A percentile compares a stretch with the other conserved stretches of the same genome.
Evolutionary conservation across 2,329 filamentous ascomycete species (phyloP).

Genomic region (Peltaster fructicola): DNA sequence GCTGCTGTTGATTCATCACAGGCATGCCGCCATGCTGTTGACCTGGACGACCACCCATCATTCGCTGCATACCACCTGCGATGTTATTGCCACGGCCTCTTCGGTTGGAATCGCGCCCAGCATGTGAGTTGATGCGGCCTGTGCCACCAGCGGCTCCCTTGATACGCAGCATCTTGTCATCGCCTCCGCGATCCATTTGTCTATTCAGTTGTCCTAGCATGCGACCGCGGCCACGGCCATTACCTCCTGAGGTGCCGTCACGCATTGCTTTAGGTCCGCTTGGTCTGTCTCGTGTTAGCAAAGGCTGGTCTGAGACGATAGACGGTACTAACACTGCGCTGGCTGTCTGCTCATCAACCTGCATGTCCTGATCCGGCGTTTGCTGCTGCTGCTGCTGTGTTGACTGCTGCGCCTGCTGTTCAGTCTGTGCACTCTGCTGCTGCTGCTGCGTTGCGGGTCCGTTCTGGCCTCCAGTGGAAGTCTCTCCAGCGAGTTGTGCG

Average conservation of each 20-base stretch:
- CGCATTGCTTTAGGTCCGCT: slow-evolving; percentile 94
- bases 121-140: slow-evolving; percentile 66
- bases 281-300: slow-evolving; percentile 39
- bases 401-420: slow-evolving; percentile 1
- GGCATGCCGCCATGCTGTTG: slow-evolving; percentile 28
- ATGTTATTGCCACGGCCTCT: slow-evolving; percentile 41
- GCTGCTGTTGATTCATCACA: slow-evolving; percentile 45
- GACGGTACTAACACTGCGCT: no score
- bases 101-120: slow-evolving; percentile 45
- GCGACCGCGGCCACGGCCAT: slow-evolving; percentile 44
- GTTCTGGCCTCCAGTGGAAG: slow-evolving; percentile 31
- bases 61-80: slow-evolving; percentile 25
- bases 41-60: slow-evolving; percentile 16
- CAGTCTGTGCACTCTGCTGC: slow-evolving; percentile 3
- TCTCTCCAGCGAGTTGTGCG: slow-evolving; percentile 40
- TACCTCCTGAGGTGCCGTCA: slow-evolving; percentile 37
- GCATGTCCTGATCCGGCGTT: slow-evolving; percentile 38
- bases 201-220: slow-evolving; percentile 59
- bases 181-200: slow-evolving; percentile 59
- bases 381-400: slow-evolving; percentile 5
- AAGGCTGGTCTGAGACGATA: background rate
- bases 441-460: slow-evolving; percentile 13
- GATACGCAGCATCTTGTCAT: slow-evolving; percentile 65
- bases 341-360: slow-evolving; percentile 49
- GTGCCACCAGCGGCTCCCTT: slow-evolving; percentile 39